Evolutionary conservation across 805 yeast genomes (phyloP), one percentile per base, ranked within the genome.

Genomic region (Pichia gijzeniarum): DNA sequence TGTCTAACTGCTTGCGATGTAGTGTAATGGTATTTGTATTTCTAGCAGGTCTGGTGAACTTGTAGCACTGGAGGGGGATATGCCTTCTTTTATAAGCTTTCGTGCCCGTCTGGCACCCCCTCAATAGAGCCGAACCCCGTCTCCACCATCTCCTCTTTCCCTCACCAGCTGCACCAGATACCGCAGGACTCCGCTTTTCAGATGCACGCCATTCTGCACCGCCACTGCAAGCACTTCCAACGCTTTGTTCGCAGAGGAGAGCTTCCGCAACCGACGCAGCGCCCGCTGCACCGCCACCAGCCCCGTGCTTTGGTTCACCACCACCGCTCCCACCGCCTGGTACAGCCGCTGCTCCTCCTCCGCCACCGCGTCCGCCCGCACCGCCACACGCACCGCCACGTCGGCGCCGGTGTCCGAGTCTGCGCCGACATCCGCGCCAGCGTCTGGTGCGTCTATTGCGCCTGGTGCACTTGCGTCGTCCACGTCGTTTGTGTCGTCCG

Each of bases 71-170:
- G n/a, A n/a, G n/a, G 28, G 28, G 28, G 10, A 25, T 10, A 7
- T 25, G 28, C 28, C 28, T n/a, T 25, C 28, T 25, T 25, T 25
- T 25, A 25, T 25, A 25, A 6, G 10, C 28, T 25, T 10, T 25
- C 28, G n/a, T n/a, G n/a, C n/a, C n/a, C n/a, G n/a, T n/a, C n/a
- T n/a, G 27, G 32, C 20, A 22, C 32, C 40, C 22, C 32, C 40
- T 22, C 34, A 4, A 27, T 13, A 7, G 16, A 12, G 16, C 34
- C 21, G 33, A 20, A 38, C 19, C 5, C 33, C 18, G 33, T 10
- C 35, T 19, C 41, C 14, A 22, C 41, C 16, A 25, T 10, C 41
- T 7, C 14, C 28, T 18, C 28, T n/a, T 18, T 9, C 39, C 6
- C 39, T 7, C 39, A 14, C 39, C 18, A n/a, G 39, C 39, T 10